Conservation (phyloP, 208 protist genomes). For the Naegleria gruberi region DNA sequence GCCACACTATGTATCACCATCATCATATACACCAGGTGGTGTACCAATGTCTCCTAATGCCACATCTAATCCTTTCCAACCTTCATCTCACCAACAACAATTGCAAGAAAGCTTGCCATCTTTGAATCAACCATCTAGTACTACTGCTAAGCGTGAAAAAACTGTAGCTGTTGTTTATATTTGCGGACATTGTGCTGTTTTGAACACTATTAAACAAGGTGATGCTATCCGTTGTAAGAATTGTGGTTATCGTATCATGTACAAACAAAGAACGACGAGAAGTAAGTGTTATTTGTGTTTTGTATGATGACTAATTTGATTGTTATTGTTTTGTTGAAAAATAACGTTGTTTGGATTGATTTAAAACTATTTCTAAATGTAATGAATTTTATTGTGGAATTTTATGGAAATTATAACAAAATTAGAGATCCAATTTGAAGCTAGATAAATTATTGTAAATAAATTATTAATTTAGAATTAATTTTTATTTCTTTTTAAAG, state of each 20-base stretch:
- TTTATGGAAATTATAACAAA: too few species aligned
- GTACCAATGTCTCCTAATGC: neutral
- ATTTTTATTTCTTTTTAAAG: too few species aligned
- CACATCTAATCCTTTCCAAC: neutral
- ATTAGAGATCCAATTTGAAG: too few species aligned
- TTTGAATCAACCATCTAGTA: neutral
- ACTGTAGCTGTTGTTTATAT: conserved; percentile 5
- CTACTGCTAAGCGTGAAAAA: neutral
- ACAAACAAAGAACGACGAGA: conserved; percentile 24
- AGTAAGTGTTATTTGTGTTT: conserved; percentile 12
- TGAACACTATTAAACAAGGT: conserved; percentile 18
- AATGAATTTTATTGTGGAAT: too few species aligned
- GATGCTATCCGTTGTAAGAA: conserved; percentile 20
- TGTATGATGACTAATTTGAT: too few species aligned
- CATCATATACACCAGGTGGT: neutral
- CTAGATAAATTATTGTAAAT: too few species aligned
- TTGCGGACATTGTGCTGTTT: neutral
- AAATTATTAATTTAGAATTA: too few species aligned
- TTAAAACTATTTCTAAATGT: too few species aligned
- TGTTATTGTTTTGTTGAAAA: too few species aligned
- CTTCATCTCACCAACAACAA: neutral
- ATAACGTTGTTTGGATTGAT: too few species aligned
- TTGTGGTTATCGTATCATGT: conserved; percentile 26
- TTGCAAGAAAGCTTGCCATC: neutral
- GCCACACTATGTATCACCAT: neutral